Base-by-base conservation (phyloP, 2,329 filamentous ascomycete genomes). In the Claviceps paspali region DNA sequence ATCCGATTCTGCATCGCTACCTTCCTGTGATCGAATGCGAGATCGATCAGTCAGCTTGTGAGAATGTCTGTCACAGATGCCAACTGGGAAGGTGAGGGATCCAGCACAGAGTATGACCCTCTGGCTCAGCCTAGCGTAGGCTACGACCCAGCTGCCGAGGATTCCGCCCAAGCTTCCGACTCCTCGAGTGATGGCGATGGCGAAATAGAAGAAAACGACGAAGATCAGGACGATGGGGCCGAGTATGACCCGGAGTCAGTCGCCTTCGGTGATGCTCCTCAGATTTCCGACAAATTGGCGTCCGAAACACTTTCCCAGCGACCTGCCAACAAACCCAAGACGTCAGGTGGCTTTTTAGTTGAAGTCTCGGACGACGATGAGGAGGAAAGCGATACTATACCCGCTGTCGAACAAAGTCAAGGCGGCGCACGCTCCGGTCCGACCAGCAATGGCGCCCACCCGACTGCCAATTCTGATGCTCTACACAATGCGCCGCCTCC, bases 291-390 rank as follows among this genome's bases (percentile, higher is more conserved):
- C 40, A 47, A 49, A 41, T 39, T 47, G 30, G 46, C 49, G 33
- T 47, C 52, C 27, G 44, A 51, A 23, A 47, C 48, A 22, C 45
- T 47, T 19, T 46, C 49, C 12, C 55, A 54, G 42, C 50, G 46
- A 38, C 46, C 48, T 41, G 26, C 52, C 4, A 47, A 57, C 41
- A 79, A 79, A 55, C 74, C 68, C 24, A 73, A 73, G 54, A 72
- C 65, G 42, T 65, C 68, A 18, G 71, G 70, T 29, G 72, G 72
- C 31, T 76, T 76, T 56, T 57, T 76, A 51, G 63, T 75, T 48
- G 70, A 67, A 52, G 72, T 68, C 38, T 75, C 70, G 22, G 72
- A 76, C 45, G 69, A 72, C 24, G 71, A 74, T 47, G 70, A 72
- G 4, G 52, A 59, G 21, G 47, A 48, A 1, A 45, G 47, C 37